Evolutionary conservation across 306 rosid species (phyloP), one percentile per base, ranked within the genome.

Genomic region (Cicer cuneatum): DNA sequence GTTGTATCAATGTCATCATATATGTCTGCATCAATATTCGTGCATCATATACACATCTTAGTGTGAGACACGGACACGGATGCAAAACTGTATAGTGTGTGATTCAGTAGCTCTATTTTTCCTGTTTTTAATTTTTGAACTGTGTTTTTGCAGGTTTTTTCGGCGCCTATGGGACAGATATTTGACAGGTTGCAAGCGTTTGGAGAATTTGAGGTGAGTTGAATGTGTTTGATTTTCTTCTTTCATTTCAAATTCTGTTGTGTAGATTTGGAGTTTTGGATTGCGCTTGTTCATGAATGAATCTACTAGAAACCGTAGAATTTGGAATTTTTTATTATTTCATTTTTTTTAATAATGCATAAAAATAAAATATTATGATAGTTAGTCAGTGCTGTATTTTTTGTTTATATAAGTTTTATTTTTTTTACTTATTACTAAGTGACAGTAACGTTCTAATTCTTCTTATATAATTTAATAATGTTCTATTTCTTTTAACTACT

Each of bases 131-230:
- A 38, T 47, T 71, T 85, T 53, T 75, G 41, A 60, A 48, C 18
- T 74, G 49, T 24, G 8, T 60, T 80, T 57, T 56, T 66, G 18
- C 87, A 94, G 99, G 91, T 90, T 61, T 84, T 90, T 11, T 90
- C 99, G 19, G 90, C 96, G 41, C 99, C 99, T 69, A 94, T 94
- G 99, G 86, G 80, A 0, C 92, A 90, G 85, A 94, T 94, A 86
- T 87, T 94, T 21, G 97, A 94, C 11, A 84, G 97, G 73, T 66
- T 94, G 66, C 89, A 90, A 53, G 88, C 91, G 19, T 94, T 94
- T 78, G 99, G 99, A 58, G 99, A 94, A 90, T 94, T 94, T 73
- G 96, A 94, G 93, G 99, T 86, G 57, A 10, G 67, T 63, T 66
- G n/a, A 70, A 16, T 19, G 53, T 58, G 48, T 56, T 70, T 7